Base-by-base conservation (phyloP, 2,329 filamentous ascomycete genomes). In the Trichoderma citrinoviride region DNA sequence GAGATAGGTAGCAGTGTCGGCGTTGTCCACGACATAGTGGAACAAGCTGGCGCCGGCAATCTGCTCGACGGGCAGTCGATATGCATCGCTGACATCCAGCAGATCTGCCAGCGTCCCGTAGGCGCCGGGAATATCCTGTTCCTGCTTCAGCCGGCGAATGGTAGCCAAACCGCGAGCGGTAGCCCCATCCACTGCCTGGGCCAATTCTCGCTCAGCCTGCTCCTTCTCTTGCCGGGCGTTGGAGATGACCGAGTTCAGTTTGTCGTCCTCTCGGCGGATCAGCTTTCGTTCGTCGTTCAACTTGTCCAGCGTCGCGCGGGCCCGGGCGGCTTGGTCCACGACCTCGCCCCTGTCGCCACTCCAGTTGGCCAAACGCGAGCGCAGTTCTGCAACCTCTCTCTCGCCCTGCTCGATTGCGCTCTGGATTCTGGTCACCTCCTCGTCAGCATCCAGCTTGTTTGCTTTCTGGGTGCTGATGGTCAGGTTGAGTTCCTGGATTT, bases 21-120 rank as follows among this genome's bases (percentile, higher is more conserved):
- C 92, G 56, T 90, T 94, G 75, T 99, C 94, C 49, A 98, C 94
- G 12, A 99, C 88, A 70, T 97, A 97, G 77, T 99, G 92, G 78
- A 99, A 99, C 8, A 99, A 83, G 74, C 92, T 96, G 68, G 89
- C 89, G 19, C 95, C 95, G 2, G 94, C 95, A 58, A 93, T 95
- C 71, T 96, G 92, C 77, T 99, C 95, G 10, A 96, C 90, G 2
- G 95, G 92, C 12, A 93, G 87, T 67, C 93, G 88, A 77, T 97
- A 98, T 61, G 87, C 85, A 61, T 97, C 92, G 65, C 83, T 87
- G 55, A 97, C 92, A 62, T 93, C 87, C 71, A 98, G 87, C n/a
- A 99, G 85, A 75, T 99, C 96, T 5, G 94, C 93, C 43, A 99
- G 78, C 0, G 93, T 96, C 56, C 96, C 95, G 74, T 97, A 96